Base-by-base conservation (phyloP, 108 stramenopile genomes). In the Aurantiochytrium sp. region DNA sequence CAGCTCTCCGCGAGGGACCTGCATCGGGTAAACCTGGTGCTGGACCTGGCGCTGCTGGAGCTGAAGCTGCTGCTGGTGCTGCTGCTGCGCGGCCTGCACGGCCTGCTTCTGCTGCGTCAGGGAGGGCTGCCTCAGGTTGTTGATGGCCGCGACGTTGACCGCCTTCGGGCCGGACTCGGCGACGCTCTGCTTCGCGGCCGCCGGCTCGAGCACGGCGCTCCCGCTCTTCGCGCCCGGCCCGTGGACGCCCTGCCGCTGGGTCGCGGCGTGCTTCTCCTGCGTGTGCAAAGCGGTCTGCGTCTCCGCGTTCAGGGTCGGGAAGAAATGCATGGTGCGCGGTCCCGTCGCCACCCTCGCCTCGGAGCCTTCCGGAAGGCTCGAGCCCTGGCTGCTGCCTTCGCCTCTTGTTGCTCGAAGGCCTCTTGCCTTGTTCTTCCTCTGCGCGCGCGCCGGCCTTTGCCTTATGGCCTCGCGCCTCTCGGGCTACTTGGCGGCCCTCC, bases 251-350 rank as follows among this genome's bases (percentile, higher is more conserved):
- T 34, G 59, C 15, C 19, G 22, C 59, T 34, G 59, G 59, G 22
- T 8, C 22, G 10, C 59, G 2, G 2, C 59, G 15, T 15, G 50
- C 50, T 52, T 52, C 50, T 52, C 50, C 15, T 2, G 50, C 50
- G 50, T 19, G 22, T 65, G 59, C 59, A 65, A 65, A 65, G 59
- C 59, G 59, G 59, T 34, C 59, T 65, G 59, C 59, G 59, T 65
- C 59, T 65, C 59, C 34, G 27, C 59, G 59, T 65, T 65, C 15
- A 65, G 59, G 8, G 59, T 65, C 34, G 59, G 59, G 59, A 65
- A 65, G 59, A 65, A 65, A 19, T 65, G 59, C 59, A 65, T 65
- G 34, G 59, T 19, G 15, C 3, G 50, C 59, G 34, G 34, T 19
- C 59, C 59, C 3, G 32, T 27, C 32, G 59, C 59, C 50, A 17